These are phyloP conservation scores for Aspergillus neoniger DNA, from an alignment of 2,329 filamentous ascomycete genomes.

Conservation along the genomic window DNA sequence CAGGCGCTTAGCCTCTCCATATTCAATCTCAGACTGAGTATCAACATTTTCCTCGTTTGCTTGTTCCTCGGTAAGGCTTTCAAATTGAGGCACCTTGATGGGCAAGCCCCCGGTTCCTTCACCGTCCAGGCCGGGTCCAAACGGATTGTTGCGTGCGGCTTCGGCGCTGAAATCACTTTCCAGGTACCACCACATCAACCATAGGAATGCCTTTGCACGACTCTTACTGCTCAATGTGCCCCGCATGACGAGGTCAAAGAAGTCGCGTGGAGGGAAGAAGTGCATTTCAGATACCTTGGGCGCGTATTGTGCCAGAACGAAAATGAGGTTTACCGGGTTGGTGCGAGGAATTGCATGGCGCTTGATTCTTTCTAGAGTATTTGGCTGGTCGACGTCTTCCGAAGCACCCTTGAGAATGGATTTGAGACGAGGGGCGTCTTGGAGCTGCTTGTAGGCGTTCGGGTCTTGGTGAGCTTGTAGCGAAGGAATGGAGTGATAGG, in stretches of 20 bases:
- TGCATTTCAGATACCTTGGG: constrained; percentile 91
- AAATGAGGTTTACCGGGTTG: constrained; percentile 96
- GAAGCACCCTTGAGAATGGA: constrained; percentile 96
- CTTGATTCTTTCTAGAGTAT: constrained; percentile 80
- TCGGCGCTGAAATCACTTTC: constrained; percentile 93
- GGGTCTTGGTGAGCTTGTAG: constrained; percentile 93
- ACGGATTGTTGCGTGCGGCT: constrained; percentile 86
- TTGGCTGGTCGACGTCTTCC: constrained; percentile 85
- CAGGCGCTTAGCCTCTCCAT: constrained; percentile 50
- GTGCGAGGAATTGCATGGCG: constrained; percentile 69
- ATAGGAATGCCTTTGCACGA: constrained; percentile 84
- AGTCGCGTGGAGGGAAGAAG: constrained; percentile 81
- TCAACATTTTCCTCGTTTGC: constrained; percentile 55
- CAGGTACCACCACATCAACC: constrained; percentile 99
- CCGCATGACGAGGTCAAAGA: constrained; percentile 96
- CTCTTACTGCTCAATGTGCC: constrained; percentile 78
- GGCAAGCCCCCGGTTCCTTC: constrained; percentile 47
- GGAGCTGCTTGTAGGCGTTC: constrained; percentile 95
- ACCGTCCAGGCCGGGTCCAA: constrained; percentile 60
- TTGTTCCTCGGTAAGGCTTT: constrained; percentile 51
- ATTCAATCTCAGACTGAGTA: constrained; percentile 50
- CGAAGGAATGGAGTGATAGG: constrained; percentile 96
- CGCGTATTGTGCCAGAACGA: constrained; percentile 86
- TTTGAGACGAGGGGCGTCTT: constrained; percentile 93
- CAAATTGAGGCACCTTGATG: constrained; percentile 50